Evolutionary conservation across 805 yeast species (phyloP), one percentile per base, ranked within the genome.

Genomic region (Clavispora fructus): DNA sequence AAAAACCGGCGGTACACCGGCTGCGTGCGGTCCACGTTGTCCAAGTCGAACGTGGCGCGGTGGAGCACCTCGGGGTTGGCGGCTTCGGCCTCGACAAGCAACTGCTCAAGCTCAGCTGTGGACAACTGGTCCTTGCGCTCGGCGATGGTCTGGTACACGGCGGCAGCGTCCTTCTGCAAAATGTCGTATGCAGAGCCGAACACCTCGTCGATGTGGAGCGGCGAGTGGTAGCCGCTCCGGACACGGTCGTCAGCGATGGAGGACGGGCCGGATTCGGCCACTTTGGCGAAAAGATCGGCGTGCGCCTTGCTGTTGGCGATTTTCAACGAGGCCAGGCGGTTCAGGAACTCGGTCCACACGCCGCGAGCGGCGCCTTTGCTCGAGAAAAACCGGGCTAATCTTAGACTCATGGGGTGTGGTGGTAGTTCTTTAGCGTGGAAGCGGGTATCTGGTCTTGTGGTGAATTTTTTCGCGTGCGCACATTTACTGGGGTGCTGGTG

Each of bases 41-140:
- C 71, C n/a, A 55, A 38, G 39, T 66, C 58, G 61, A 63, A 81
- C 37, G 70, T 69, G 35, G 78, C 73, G 64, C 85, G 87, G 69
- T 78, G 88, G 46, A 80, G 70, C 11, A 89, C 96, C 64, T 89
- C 96, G 13, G 98, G 98, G 62, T 91, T 88, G 60, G 75, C 64
- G 40, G 74, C 58, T 63, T 92, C 95, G 1, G 96, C 89, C 46
- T 77, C 69, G 8, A 79, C 73, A 28, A 72, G 61, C 25, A 80
- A 63, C 57, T 63, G n/a, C 6, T 55, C 54, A 10, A 40, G 39
- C 23, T 51, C 43, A 6, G 32, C 31, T 32, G 59, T 53, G 16
- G 60, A 54, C 39, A 59, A 54, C 40, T 56, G 57, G 19, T 50
- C 52, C 26, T 48, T 44, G 26, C 50, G 45, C 17, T 40, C 44